phyloP scores from a whole-genome alignment of 192 early-diverging fungal genomes.

The Umbelopsis sp. region DNA sequence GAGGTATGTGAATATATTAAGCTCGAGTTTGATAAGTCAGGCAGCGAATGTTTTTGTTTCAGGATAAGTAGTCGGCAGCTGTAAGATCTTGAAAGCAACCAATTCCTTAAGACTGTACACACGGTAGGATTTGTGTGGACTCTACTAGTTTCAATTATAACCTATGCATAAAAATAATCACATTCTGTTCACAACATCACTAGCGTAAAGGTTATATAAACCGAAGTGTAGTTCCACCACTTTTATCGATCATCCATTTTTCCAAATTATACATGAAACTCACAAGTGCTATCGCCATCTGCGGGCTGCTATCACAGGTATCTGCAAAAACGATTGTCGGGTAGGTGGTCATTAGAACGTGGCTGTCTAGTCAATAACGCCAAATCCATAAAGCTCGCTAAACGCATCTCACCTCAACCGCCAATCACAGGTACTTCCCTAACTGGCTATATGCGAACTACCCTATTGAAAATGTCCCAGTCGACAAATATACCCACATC shows the following conservation, averaged over 20 bases:
- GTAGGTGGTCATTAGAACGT: neutral
- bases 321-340: constrained; percentile 7
- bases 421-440: constrained; percentile 35
- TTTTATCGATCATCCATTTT: neutral
- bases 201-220: neutral
- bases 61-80: neutral
- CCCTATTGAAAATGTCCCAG: constrained; percentile 24
- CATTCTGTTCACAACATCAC: neutral
- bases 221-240: neutral
- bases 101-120: neutral
- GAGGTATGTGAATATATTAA: no score
- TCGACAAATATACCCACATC: constrained; percentile 41
- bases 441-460: constrained; percentile 46
- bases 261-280: neutral
- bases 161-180: neutral
- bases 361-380: neutral
- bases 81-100: constrained; percentile 3
- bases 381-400: neutral
- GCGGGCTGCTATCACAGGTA: constrained; percentile 1
- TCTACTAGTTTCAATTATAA: neutral
- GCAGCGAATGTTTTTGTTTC: no score
- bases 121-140: neutral
- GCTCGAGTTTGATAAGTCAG: no score
- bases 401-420: no score
- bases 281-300: neutral